Evolutionary conservation across 192 early-diverging fungal genomes (phyloP), one percentile per base, ranked within the genome.

Genomic region (Entomortierella beljakovae): DNA sequence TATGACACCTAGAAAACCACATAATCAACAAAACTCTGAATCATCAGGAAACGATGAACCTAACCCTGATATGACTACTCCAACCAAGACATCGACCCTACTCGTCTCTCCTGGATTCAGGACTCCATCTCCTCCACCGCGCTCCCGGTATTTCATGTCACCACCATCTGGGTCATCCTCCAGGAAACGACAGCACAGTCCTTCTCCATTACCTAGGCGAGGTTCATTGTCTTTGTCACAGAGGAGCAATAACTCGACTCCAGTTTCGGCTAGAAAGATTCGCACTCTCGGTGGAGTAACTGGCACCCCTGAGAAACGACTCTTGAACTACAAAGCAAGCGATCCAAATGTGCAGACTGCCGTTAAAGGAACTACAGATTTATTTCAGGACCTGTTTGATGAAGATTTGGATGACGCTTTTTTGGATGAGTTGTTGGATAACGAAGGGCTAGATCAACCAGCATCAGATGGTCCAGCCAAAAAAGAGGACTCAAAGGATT

Each of bases 131-230:
- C 75, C 75, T 13, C 75, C 75, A n/a, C 23, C 61, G 0, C 75
- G 67, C n/a, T 53, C 75, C 50, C 51, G 68, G 10, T 49, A 42
- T 26, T 34, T 69, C 61, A 79, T 64, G 66, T 79, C 75, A 3
- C 75, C 75, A 8, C 42, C 75, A 15, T 79, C 75, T 33, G 67
- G 67, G 9, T 35, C 66, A 10, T 64, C 54, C 1, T 53, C 61
- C 15, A 69, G 61, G 43, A 79, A 79, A 51, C 59, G 75, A 42
- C 75, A 79, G 23, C 75, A 79, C 31, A 79, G 75, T 15, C 75
- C 75, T 1, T 79, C 75, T n/a, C 75, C 75, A 8, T 31, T 79
- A 48, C 52, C 75, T 16, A 56, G 57, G 28, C 28, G 29, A 35
- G 28, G 40, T 10, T 55, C 67, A 9, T n/a, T 32, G 9, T 59